Evolutionary conservation across 768 basidiomycete species (phyloP).

Genomic region (Termitomyces sp.): DNA sequence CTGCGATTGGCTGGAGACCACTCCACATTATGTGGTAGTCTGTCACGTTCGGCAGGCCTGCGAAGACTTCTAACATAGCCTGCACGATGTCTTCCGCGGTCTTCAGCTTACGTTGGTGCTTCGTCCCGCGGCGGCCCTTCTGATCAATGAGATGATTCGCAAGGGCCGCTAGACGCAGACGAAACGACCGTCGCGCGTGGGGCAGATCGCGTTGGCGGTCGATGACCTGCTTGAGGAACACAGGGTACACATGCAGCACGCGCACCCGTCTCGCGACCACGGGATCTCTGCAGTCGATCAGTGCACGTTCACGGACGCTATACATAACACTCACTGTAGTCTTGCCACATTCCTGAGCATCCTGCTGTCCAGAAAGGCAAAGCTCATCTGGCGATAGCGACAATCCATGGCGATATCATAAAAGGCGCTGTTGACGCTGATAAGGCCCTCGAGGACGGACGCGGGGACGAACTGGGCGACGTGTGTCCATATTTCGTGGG

Average conservation of each 20-base stretch:
- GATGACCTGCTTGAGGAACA: slow-evolving; percentile 42
- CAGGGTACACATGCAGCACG: slow-evolving; percentile 48
- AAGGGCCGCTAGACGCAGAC: slow-evolving; percentile 30
- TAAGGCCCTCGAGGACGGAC: slow-evolving; percentile 18
- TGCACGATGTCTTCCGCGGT: slow-evolving; percentile 38
- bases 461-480: slow-evolving; percentile 29
- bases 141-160: slow-evolving; percentile 33
- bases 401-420: slow-evolving; percentile 40
- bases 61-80: slow-evolving; percentile 41
- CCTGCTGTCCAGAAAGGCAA: slow-evolving; percentile 44
- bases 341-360: slow-evolving; percentile 41
- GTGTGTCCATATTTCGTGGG: slow-evolving; percentile 30
- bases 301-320: neutral
- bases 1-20: slow-evolving; percentile 32
- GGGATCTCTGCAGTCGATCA: slow-evolving; percentile 37
- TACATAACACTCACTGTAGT: slow-evolving; percentile 31
- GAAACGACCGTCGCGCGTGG: slow-evolving; percentile 20
- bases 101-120: slow-evolving; percentile 25
- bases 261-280: slow-evolving; percentile 46
- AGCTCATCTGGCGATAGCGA: slow-evolving; percentile 48
- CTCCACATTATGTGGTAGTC: slow-evolving; percentile 53
- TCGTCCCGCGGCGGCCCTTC: slow-evolving; percentile 22
- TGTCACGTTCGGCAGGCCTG: slow-evolving; percentile 42
- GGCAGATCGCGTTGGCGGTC: slow-evolving; percentile 24
- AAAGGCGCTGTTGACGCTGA: slow-evolving; percentile 26